Base-by-base conservation (phyloP, 1,284 basidiomycete species). In the Takashimella koratensis region DNA sequence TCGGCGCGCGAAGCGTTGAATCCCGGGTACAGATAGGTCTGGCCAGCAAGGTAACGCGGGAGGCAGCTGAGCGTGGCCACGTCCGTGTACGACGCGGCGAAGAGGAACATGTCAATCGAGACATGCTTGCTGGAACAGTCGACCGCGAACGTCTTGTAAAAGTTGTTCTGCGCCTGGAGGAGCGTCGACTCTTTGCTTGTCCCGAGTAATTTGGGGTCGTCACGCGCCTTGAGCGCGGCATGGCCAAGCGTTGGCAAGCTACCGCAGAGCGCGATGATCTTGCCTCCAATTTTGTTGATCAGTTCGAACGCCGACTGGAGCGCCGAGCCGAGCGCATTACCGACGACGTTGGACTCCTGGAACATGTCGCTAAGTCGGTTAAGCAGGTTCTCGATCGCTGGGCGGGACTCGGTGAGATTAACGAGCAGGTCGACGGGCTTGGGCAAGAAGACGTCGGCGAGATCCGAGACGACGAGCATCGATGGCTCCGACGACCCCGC, bases 111-210 rank as follows among this genome's bases (percentile, higher is more conserved):
- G 75, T 98, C 95, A 52, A 99, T 94, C 0, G 94, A 94, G 39
- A 99, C 89, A 75, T 98, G 96, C 8, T 89, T 87, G 62, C 95
- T 86, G 6, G 95, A 98, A 75, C 95, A 98, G 66, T 98, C 95
- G 71, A 98, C 98, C 19, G 96, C 92, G 65, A 98, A 98, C 0
- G 91, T 93, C 81, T 98, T 99, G 83, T 98, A 99, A 80, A 97
- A 99, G 6, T 87, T 83, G 27, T 89, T 90, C 0, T 89, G 90
- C 16, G 93, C 82, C 78, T 92, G 90, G 40, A 97, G 81, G 10
- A 97, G 79, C 13, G 83, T 82, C 12, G 89, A 92, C 80, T 96
- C 92, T 81, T 98, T 98, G 40, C 88, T 79, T 2, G 95, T 98
- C 27, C 96, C 96, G 41, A 98, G 83, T 53, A 98, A 80, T 77